Base-by-base conservation (phyloP, 1,284 basidiomycete species). In the Mycena citricolor region DNA sequence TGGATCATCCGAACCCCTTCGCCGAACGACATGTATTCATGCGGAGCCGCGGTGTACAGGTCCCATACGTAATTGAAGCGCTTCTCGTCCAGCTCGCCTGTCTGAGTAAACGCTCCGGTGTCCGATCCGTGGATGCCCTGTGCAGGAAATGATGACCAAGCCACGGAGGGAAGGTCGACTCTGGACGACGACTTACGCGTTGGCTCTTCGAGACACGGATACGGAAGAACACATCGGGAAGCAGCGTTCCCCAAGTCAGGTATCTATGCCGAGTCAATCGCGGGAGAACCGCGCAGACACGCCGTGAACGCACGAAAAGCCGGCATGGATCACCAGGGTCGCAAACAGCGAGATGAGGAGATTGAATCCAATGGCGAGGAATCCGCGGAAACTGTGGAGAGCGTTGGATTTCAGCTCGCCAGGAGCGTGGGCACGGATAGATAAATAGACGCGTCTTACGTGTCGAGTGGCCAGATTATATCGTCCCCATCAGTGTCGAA, bases 391-490 rank as follows among this genome's bases (percentile, higher is more conserved):
- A 13, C 39, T 43, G 24, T n/a, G n/a, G n/a, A n/a, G n/a, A n/a
- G n/a, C n/a, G n/a, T n/a, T n/a, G n/a, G n/a, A n/a, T n/a, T n/a
- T n/a, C n/a, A n/a, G n/a, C n/a, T n/a, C n/a, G n/a, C n/a, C n/a
- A n/a, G n/a, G n/a, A n/a, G n/a, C n/a, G n/a, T n/a, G n/a, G n/a
- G n/a, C n/a, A n/a, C n/a, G n/a, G n/a, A n/a, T n/a, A n/a, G n/a
- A n/a, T n/a, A n/a, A n/a, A n/a, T n/a, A n/a, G n/a, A n/a, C n/a
- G n/a, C n/a, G 12, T 59, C 63, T 45, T 44, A 74, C 57, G 76
- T 79, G 55, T 79, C 74, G 14, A 41, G 53, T 3, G 76, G 76
- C 71, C 73, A 77, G 43, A 79, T 74, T 26, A 76, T 59, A n/a
- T 75, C 76, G 55, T 78, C 76, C 21, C 52, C 47, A 55, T 74